These are phyloP conservation scores for Cubamyces lactineus DNA, from an alignment of 768 basidiomycete genomes.

Conservation along the genomic window DNA sequence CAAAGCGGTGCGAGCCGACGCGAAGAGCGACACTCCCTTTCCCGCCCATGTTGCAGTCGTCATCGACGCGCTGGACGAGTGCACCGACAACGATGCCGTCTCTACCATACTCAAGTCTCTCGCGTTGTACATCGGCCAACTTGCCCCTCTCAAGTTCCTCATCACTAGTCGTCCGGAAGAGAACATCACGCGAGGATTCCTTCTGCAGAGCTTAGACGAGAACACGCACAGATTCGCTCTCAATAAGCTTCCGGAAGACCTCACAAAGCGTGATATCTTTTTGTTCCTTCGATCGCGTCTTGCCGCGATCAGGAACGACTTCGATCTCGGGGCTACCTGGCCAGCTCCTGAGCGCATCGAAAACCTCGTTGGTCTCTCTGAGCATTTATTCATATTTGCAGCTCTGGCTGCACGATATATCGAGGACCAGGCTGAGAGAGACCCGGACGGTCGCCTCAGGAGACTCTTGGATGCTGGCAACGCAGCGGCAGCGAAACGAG, in stretches of 20 bases:
- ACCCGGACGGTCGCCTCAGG: background rate
- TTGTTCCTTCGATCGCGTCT: background rate
- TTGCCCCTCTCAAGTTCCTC: constrained; percentile 16
- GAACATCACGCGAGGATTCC: constrained; percentile 1
- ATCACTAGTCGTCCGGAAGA: constrained; percentile 22
- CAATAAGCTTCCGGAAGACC: background rate
- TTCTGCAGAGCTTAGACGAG: background rate
- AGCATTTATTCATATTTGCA: constrained; percentile 30
- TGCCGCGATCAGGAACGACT: background rate
- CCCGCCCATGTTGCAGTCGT: constrained; percentile 3
- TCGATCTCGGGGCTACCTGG: background rate
- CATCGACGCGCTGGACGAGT: constrained; percentile 28
- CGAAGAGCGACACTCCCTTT: background rate
- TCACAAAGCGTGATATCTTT: constrained; percentile 2
- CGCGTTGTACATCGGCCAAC: background rate
- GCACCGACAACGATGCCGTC: constrained; percentile 7
- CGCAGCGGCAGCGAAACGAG: background rate
- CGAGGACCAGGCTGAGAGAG: constrained; percentile 4
- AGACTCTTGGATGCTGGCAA: background rate
- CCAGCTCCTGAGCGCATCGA: background rate
- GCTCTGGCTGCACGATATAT: constrained; percentile 26
- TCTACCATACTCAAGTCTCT: constrained; percentile 14
- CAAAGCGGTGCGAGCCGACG: background rate
- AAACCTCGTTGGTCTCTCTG: background rate
- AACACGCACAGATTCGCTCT: background rate